Conservation (phyloP, 2,329 filamentous ascomycete species). For the Chaetomium olivaceum region DNA sequence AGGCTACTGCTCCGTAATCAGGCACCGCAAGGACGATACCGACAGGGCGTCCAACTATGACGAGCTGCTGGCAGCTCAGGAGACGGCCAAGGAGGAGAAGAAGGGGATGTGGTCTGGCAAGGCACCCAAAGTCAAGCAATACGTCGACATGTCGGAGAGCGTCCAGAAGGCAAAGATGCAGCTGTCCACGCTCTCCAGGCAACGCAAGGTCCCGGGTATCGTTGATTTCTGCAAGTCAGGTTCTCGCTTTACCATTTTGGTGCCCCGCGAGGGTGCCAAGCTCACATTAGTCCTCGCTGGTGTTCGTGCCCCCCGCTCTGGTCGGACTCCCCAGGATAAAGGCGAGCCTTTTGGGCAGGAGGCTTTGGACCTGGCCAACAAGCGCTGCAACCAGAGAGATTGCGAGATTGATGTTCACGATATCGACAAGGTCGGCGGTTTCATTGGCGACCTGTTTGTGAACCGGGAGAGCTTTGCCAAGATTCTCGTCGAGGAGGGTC, state of each 20-base stretch:
- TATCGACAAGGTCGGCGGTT: constrained; percentile 94
- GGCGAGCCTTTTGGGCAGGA: constrained; percentile 95
- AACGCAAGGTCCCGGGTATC: constrained; percentile 88
- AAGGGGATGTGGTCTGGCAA: constrained; percentile 97
- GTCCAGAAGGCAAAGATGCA: constrained; percentile 95
- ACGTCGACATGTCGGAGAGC: constrained; percentile 86
- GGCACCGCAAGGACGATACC: constrained; percentile 91
- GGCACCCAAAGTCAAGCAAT: constrained; percentile 77
- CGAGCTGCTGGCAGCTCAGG: constrained; percentile 76
- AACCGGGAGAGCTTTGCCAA: constrained; percentile 96
- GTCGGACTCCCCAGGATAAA: constrained; percentile 71
- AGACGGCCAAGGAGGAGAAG: constrained; percentile 78
- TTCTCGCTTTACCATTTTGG: constrained; percentile 86
- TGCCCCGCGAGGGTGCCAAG: constrained; percentile 91
- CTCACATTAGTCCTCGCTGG: constrained; percentile 92
- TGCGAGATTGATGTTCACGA: constrained; percentile 94
- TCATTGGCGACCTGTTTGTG: constrained; percentile 92
- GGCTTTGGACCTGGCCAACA: constrained; percentile 86
- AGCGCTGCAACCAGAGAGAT: constrained; percentile 87
- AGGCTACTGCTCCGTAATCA: constrained; percentile 90
- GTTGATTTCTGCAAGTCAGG: constrained; percentile 99
- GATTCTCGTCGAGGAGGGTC: constrained; percentile 86
- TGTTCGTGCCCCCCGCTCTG: constrained; percentile 84
- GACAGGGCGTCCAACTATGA: constrained; percentile 95
- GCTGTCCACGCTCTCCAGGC: constrained; percentile 79